phyloP scores from a whole-genome alignment of 306 rosid genomes.

The Castanea crenata region DNA sequence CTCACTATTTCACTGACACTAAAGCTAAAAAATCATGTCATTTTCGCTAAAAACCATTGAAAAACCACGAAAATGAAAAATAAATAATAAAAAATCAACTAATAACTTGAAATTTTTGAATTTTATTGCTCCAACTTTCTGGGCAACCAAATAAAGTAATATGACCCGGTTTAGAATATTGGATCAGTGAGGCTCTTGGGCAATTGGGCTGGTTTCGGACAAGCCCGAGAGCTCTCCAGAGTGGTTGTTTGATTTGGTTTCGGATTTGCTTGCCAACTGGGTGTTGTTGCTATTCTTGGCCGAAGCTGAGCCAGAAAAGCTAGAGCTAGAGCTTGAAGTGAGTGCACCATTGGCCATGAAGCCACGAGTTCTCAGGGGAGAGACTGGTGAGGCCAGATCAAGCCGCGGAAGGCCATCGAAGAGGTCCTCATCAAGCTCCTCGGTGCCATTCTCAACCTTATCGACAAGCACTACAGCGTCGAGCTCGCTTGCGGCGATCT shows the following conservation, averaged over 20 bases:
- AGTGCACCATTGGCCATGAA: too few species aligned
- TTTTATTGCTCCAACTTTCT: not conserved
- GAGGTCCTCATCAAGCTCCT: conserved; percentile 62
- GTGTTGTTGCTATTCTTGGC: too few species aligned
- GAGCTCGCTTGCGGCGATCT: conserved; percentile 86
- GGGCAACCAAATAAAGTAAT: not conserved
- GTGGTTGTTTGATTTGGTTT: conserved; percentile 54
- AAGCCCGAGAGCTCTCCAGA: conserved; percentile 93
- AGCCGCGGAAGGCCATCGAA: conserved; percentile 56
- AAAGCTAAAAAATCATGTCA: too few species aligned
- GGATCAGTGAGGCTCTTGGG: conserved; percentile 49
- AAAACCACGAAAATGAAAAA: not conserved
- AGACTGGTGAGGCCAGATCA: conserved; percentile 93
- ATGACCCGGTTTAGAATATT: conserved; percentile 46
- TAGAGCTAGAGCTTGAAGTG: too few species aligned
- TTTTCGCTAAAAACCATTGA: too few species aligned
- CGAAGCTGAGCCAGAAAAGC: too few species aligned
- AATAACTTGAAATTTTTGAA: not conserved
- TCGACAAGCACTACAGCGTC: conserved; percentile 73
- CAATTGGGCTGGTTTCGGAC: conserved; percentile 75
- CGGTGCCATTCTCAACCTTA: conserved; percentile 73
- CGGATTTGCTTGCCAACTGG: conserved; percentile 37
- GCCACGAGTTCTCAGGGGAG: conserved; percentile 68
- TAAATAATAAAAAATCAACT: not conserved
- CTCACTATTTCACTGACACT: too few species aligned